Conservation (phyloP, 352 stramenopile species). For the Globisporangium emineosum region DNA sequence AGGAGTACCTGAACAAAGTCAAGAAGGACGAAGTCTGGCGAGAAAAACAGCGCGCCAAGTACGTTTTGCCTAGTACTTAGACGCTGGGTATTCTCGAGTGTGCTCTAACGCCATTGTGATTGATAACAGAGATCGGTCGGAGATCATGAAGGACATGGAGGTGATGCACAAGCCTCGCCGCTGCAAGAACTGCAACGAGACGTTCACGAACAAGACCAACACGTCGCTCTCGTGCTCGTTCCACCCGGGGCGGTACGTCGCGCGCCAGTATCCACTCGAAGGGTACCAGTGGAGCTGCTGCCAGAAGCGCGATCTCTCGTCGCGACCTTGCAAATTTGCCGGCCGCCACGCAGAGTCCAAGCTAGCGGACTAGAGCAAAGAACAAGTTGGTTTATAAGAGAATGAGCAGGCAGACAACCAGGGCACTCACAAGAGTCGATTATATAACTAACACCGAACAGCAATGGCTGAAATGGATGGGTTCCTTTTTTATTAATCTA, state of each 20-base stretch:
- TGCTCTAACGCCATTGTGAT: neutral
- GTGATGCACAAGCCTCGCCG: conserved; percentile 65
- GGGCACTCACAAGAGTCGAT: conserved; percentile 1
- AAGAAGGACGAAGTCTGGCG: conserved; percentile 68
- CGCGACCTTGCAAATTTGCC: conserved; percentile 76
- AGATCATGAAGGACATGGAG: conserved; percentile 75
- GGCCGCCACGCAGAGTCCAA: conserved; percentile 74
- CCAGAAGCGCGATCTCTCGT: conserved; percentile 77
- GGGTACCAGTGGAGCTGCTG: conserved; percentile 84
- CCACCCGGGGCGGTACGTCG: conserved; percentile 71
- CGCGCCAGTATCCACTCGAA: conserved; percentile 75
- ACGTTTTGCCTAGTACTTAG: too few relatives aligned
- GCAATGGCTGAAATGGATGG: neutral
- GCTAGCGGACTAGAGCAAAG: conserved; percentile 33
- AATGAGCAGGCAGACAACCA: neutral
- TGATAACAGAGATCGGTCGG: conserved; percentile 40
- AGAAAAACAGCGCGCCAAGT: conserved; percentile 63
- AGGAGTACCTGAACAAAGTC: conserved; percentile 77
- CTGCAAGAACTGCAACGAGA: conserved; percentile 82
- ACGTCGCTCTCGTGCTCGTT: conserved; percentile 78
- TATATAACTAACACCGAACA: neutral
- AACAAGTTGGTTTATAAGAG: neutral
- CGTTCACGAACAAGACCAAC: conserved; percentile 80
- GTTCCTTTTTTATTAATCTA: neutral
- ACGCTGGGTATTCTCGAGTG: neutral